A percentile compares a stretch with the other conserved stretches of the same genome.
These are phyloP conservation scores for Stylosanthes scabra DNA, from an alignment of 331 rosid species.

Conservation along the genomic window DNA sequence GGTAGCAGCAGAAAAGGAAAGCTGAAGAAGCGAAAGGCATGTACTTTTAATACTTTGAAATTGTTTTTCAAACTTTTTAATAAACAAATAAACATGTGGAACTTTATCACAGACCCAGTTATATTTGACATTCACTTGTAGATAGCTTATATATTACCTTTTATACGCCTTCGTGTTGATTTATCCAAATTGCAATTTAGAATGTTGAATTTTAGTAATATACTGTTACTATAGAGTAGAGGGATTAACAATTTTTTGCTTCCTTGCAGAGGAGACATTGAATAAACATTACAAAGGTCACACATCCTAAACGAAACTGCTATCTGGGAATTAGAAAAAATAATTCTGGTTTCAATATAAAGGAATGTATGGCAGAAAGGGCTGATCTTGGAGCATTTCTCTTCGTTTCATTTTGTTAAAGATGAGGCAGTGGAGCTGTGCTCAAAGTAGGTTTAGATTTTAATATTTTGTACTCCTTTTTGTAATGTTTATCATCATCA, in stretches of 20 bases:
- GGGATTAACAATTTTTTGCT: conserved; percentile 34
- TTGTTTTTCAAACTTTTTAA: conserved; percentile 1
- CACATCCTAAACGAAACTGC: background rate
- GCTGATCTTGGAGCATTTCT: conserved; percentile 6
- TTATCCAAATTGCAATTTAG: conserved; percentile 13
- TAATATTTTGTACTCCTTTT: background rate
- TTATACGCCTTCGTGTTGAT: too few species aligned
- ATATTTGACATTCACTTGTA: background rate
- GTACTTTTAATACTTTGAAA: conserved; percentile 19
- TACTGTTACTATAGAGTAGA: conserved; percentile 7
- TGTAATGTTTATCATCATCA: background rate
- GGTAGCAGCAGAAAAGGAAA: conserved; percentile 54
- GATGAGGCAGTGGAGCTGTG: conserved; percentile 6
- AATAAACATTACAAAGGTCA: conserved; percentile 18
- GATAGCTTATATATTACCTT: background rate
- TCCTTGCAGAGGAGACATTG: conserved; percentile 69
- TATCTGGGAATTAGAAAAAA: conserved; percentile 5
- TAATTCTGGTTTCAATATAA: conserved; percentile 23
- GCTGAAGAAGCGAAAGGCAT: conserved; percentile 78
- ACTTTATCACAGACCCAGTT: conserved; percentile 1
- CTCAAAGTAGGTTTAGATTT: conserved; percentile 9
- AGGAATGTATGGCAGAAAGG: background rate
- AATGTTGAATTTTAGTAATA: conserved; percentile 3
- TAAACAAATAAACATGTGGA: background rate
- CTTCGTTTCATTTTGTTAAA: background rate